A percentile compares a stretch with the other conserved stretches of the same genome.
These are phyloP conservation scores for Aspergillus sclerotialis DNA, from an alignment of 2,329 filamentous ascomycete species.

Conservation along the genomic window DNA sequence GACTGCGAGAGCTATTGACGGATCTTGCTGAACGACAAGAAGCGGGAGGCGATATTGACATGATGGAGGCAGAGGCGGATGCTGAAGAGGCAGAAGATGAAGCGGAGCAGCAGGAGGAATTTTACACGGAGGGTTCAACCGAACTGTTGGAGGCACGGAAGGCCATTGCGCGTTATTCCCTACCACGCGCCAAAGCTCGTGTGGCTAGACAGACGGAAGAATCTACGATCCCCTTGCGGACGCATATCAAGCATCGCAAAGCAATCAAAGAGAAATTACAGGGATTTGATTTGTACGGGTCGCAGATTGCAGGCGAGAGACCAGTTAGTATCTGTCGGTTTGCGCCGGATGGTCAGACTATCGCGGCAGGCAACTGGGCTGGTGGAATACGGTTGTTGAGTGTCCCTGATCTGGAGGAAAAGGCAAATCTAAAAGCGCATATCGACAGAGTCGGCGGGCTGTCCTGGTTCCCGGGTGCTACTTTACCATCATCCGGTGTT, in stretches of 20 bases:
- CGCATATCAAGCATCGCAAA: conserved; percentile 88
- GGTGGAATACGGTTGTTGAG: conserved; percentile 81
- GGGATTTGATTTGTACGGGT: conserved; percentile 84
- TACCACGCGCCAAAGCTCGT: conserved; percentile 73
- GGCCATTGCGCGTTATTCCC: conserved; percentile 73
- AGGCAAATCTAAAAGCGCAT: conserved; percentile 70
- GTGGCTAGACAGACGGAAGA: conserved; percentile 73
- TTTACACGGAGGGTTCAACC: conserved; percentile 77
- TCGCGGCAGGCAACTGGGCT: conserved; percentile 90
- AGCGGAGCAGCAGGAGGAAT: conserved; percentile 80
- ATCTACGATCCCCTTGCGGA: conserved; percentile 73
- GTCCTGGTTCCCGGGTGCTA: conserved; percentile 81
- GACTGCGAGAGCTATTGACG: conserved; percentile 73
- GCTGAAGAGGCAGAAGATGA: conserved; percentile 52
- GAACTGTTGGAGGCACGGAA: conserved; percentile 69
- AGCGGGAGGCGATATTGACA: conserved; percentile 41
- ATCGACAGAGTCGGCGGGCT: conserved; percentile 84
- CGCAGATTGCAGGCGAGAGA: conserved; percentile 84
- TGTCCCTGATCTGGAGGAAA: conserved; percentile 74
- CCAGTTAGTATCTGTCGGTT: conserved; percentile 90
- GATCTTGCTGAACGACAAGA: conserved; percentile 60
- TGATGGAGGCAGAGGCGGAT: conserved; percentile 44
- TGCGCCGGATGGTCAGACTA: conserved; percentile 71
- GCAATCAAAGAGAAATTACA: conserved; percentile 74
- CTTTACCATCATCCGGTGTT: conserved; percentile 62